A percentile compares a stretch with the other conserved stretches of the same genome.
phyloP scores from a whole-genome alignment of 306 rosid species.

The Malus sieversii region DNA sequence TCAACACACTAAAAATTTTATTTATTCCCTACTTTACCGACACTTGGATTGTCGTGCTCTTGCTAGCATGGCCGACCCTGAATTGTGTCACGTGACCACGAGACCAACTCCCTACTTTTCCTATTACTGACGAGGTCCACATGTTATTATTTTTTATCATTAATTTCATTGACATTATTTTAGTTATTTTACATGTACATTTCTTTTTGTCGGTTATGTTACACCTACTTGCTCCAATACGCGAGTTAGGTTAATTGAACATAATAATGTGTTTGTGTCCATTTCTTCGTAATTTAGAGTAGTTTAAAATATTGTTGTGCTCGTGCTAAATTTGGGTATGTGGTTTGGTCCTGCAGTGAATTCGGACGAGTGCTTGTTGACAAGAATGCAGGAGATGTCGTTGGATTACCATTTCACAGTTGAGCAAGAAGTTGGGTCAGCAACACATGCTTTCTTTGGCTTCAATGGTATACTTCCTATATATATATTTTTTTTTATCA shows the following conservation, averaged over 20 bases:
- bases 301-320: no score
- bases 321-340: background rate
- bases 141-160: background rate
- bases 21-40: constrained; percentile 39
- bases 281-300: no score
- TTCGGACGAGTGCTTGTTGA: constrained; percentile 73
- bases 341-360: constrained; percentile 48
- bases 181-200: background rate
- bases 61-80: constrained; percentile 30
- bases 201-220: background rate
- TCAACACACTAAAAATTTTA: no score
- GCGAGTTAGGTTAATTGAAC: background rate
- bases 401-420: constrained; percentile 95
- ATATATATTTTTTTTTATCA: background rate
- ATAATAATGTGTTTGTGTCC: no score
- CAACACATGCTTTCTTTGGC: constrained; percentile 98
- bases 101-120: constrained; percentile 1
- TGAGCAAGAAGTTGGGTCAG: constrained; percentile 99
- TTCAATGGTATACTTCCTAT: constrained; percentile 56
- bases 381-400: constrained; percentile 99
- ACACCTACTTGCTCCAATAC: background rate
- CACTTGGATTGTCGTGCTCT: constrained; percentile 40
- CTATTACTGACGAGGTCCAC: constrained; percentile 23
- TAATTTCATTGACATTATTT: background rate
- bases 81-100: constrained; percentile 29